Evolutionary conservation across 1,284 basidiomycete species (phyloP), one percentile per base, ranked within the genome.

Genomic region (Spongispora temasekensis): DNA sequence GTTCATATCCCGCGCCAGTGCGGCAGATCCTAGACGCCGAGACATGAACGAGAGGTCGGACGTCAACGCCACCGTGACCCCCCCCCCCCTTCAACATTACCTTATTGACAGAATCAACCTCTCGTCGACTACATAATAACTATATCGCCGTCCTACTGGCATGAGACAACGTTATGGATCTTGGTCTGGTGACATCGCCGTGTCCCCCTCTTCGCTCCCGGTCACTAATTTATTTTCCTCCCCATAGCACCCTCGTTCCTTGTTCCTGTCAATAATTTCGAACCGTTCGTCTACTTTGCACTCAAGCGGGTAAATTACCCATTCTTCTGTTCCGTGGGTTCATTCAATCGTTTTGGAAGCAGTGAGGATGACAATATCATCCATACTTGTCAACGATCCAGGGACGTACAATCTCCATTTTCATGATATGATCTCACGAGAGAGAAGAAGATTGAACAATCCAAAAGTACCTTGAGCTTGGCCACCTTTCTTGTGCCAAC

Each of bases 241-340:
- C n/a, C n/a, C n/a, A n/a, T n/a, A 46, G 15, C 25, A 21, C 23
- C 35, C 25, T 21, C 12, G 50, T 52, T 30, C 50, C 50, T n/a
- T 52, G 50, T 52, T 52, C 50, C 50, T 52, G 30, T 13, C 30
- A 21, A 32, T 17, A 27, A n/a, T n/a, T n/a, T 54, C 35, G 37
- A 28, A 19, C 23, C 25, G 23, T 21, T 42, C 44, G 44, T 46
- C 44, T 25, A 25, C 15, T 46, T n/a, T n/a, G n/a, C n/a, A n/a
- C n/a, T 13, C 25, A 13, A 46, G 25, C 27, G 6, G 23, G 42
- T 17, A n/a, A 23, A 46, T 13, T 12, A n/a, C n/a, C n/a, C n/a
- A n/a, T n/a, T n/a, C n/a, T n/a, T n/a, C n/a, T n/a, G n/a, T n/a
- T 53, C 32, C 23, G 31, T 58, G 44, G 31, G 44, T 35, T 61